A percentile compares a stretch with the other conserved stretches of the same genome.
These are phyloP conservation scores for Peniophora sp. DNA, from an alignment of 1,284 basidiomycete genomes.

Conservation along the genomic window DNA sequence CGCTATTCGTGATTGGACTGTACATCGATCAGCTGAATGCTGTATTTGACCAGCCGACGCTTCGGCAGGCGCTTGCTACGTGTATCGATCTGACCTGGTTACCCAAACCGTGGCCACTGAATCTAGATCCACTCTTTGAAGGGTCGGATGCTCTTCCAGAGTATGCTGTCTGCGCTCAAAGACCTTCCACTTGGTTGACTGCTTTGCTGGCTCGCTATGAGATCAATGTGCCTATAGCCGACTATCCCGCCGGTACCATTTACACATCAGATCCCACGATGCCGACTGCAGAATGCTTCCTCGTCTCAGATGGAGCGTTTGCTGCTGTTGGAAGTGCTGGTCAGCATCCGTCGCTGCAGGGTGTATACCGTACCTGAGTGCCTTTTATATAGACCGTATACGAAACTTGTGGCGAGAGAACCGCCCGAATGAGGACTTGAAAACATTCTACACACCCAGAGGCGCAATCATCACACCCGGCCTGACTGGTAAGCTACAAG, in stretches of 20 bases:
- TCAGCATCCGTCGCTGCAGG: constrained; percentile 17
- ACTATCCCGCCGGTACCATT: neutral
- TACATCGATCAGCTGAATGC: too few species aligned
- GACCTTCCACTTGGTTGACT: too few species aligned
- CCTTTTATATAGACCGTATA: constrained; percentile 20
- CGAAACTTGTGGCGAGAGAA: constrained; percentile 9
- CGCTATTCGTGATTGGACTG: too few species aligned
- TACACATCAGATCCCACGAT: constrained; percentile 1
- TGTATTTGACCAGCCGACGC: too few species aligned
- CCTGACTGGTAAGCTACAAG: constrained; percentile 42
- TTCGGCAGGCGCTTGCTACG: too few species aligned
- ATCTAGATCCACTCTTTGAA: too few species aligned
- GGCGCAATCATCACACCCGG: constrained; percentile 60
- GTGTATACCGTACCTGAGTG: constrained; percentile 6
- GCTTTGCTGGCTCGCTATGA: too few species aligned
- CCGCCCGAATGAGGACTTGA: constrained; percentile 19
- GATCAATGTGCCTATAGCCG: too few species aligned
- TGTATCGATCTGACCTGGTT: too few species aligned
- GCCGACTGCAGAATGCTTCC: constrained; percentile 52
- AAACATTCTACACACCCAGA: constrained; percentile 28
- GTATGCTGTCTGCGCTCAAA: too few species aligned
- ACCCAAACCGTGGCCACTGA: too few species aligned
- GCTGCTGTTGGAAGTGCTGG: constrained; percentile 49
- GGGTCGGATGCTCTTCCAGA: too few species aligned
- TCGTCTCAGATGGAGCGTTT: constrained; percentile 51